These are phyloP conservation scores for Cercospora sesami DNA, from an alignment of 2,329 filamentous ascomycete genomes.

Conservation along the genomic window DNA sequence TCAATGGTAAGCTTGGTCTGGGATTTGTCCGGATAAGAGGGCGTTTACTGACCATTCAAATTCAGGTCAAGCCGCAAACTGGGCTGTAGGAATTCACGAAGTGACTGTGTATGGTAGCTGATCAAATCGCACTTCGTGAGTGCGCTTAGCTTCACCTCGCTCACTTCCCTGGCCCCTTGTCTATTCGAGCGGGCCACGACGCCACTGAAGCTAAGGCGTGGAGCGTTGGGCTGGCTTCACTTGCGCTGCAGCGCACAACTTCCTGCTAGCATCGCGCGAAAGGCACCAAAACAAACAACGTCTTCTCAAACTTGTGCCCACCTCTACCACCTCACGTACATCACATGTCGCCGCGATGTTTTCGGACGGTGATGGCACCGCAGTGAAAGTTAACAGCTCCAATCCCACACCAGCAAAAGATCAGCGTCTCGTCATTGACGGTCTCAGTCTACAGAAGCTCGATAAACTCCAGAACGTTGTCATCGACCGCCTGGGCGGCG, in stretches of 20 bases:
- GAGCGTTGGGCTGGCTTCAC: neutral
- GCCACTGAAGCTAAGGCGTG: neutral
- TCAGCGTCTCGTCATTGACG: neutral
- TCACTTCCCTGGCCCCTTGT: no score
- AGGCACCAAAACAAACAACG: neutral
- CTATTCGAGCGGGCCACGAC: no score
- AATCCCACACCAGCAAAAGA: neutral
- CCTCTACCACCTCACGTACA: neutral
- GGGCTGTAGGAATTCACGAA: conserved; percentile 18
- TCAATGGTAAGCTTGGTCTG: conserved; percentile 7
- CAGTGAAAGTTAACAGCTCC: neutral
- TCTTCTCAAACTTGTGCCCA: neutral
- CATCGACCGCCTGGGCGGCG: neutral
- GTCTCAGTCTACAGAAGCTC: neutral
- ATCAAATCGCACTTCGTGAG: neutral
- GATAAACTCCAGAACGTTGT: neutral
- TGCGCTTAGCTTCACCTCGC: neutral
- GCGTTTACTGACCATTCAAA: neutral
- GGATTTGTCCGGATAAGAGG: neutral
- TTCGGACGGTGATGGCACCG: neutral
- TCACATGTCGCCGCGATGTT: neutral
- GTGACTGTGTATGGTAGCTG: conserved; percentile 16
- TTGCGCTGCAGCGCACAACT: neutral
- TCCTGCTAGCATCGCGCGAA: neutral
- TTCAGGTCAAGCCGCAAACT: conserved; percentile 6